Base-by-base conservation (phyloP, 2,329 filamentous ascomycete genomes). In the Trichophyton schoenleinii region DNA sequence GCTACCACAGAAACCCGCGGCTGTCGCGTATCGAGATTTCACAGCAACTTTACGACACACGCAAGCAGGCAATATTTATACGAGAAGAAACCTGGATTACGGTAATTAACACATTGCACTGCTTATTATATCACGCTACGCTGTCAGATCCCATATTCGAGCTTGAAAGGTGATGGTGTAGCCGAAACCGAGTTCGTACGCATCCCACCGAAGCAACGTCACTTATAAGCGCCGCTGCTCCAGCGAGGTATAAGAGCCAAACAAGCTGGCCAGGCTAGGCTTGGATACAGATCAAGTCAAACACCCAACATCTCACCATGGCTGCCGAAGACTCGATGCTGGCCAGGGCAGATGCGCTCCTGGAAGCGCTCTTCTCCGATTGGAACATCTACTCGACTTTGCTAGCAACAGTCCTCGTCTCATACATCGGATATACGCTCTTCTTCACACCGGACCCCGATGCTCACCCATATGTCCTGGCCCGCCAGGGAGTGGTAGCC, bases 381-480 rank as follows among this genome's bases (percentile, higher is more conserved):
- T 96, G 91, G 91, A 90, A 94, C 72, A 75, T 82, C 66, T 88
- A 87, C 77, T 89, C 89, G 34, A 94, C 88, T 2, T 70, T 84
- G 48, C 80, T 99, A 65, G 80, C 84, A 53, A 82, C 86, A 25
- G 70, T 83, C 63, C 78, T 96, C 49, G 77, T 86, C 63, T 78
- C 81, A 60, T 81, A 91, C 68, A 74, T 92, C 61, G 80, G 85
- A 62, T 91, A 89, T 74, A 82, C 86, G 52, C 76, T 95, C 65
- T 78, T 88, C 68, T 84, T 84, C 64, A 81, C 83, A 58, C 82
- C 84, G 63, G 92, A 96, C 60, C 88, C 94, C 4, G 94, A 99
- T 77, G 87, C 88, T 3, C 94, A 97, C 74, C 92, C 94, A 38
- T 86, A 96, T 74, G 82, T 97, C 57, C 85, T 99, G 31, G 88